Evolutionary conservation across 2,329 filamentous ascomycete species (phyloP), one percentile per base, ranked within the genome.

Genomic region (Ophiocordyceps camponoti-leonardi): DNA sequence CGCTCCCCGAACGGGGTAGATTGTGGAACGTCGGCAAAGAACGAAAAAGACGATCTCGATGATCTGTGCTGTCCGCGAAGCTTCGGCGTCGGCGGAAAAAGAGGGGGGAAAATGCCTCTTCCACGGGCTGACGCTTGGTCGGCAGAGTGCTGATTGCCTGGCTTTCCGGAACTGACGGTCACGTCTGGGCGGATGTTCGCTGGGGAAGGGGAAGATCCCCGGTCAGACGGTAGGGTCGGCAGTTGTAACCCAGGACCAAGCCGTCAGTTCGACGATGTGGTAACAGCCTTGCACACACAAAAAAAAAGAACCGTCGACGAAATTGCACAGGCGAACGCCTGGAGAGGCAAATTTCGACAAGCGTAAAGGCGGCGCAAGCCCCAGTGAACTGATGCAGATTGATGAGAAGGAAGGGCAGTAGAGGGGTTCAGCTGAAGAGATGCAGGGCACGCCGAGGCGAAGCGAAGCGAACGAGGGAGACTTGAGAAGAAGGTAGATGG

Each of bases 1-100:
- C 49, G 47, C 45, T 55, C 50, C 51, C 46, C 51, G 44, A 42
- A 28, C 41, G 50, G 49, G 52, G 52, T 47, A 18, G 48, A 39
- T 23, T 37, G 19, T 26, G 18, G 20, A 39, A 43, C 16, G 43
- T 37, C 46, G 42, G 40, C 46, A 37, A 37, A 37, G 33, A 8
- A 37, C 11, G 33, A 37, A 37, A 45, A 33, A 40, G 43, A 41
- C 18, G 19, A 39, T 18, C 6, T n/a, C 33, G 33, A n/a, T 46
- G 31, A 31, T 30, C 41, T 40, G 41, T 42, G 41, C 35, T 20
- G 20, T 42, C 40, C 28, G 33, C 28, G 45, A 28, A 43, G 45
- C 41, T 18, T 46, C 37, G 35, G 31, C 23, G 7, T 20, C 22
- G 46, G 19, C 39, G 31, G 31, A 33, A 26, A 26, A 4, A 13